phyloP scores from a whole-genome alignment of 1,139 yeast genomes.

The Diutina neorugosa region DNA sequence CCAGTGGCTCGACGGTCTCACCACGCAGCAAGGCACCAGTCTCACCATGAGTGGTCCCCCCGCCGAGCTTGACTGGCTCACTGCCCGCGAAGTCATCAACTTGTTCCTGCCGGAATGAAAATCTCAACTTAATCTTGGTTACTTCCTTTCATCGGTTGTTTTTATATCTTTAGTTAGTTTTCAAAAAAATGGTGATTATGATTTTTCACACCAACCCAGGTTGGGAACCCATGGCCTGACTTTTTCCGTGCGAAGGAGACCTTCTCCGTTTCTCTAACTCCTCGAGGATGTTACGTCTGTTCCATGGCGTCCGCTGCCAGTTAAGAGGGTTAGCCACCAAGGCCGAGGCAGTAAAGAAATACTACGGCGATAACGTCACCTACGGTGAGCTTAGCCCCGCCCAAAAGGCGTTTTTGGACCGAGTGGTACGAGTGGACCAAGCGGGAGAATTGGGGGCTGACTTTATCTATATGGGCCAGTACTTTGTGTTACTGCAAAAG shows the following conservation, averaged over 20 bases:
- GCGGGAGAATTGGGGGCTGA: slow-evolving; percentile 99
- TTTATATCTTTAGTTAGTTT: neutral
- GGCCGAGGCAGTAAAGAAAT: slow-evolving; percentile 1
- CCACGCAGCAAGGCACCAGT: neutral
- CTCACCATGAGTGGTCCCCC: neutral
- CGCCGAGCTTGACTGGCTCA: neutral
- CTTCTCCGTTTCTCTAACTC: neutral
- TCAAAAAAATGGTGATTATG: too few relatives aligned
- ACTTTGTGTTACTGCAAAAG: slow-evolving; percentile 56
- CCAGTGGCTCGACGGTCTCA: neutral
- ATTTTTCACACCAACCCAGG: neutral
- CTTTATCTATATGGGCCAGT: slow-evolving; percentile 86
- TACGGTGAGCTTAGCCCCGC: slow-evolving; percentile 41
- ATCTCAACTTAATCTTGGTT: too few relatives aligned
- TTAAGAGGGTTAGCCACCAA: neutral
- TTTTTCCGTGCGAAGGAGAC: neutral
- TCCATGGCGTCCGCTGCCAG: neutral
- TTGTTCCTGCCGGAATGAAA: neutral
- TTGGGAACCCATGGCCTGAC: neutral
- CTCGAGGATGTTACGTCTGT: neutral
- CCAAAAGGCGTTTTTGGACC: slow-evolving; percentile 59
- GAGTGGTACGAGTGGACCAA: slow-evolving; percentile 85
- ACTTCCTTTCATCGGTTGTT: too few relatives aligned
- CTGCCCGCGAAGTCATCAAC: neutral
- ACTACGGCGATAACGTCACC: slow-evolving; percentile 6